Evolutionary conservation across 106 monocot genomes (phyloP).

Genomic region (Vanilla planifolia): DNA sequence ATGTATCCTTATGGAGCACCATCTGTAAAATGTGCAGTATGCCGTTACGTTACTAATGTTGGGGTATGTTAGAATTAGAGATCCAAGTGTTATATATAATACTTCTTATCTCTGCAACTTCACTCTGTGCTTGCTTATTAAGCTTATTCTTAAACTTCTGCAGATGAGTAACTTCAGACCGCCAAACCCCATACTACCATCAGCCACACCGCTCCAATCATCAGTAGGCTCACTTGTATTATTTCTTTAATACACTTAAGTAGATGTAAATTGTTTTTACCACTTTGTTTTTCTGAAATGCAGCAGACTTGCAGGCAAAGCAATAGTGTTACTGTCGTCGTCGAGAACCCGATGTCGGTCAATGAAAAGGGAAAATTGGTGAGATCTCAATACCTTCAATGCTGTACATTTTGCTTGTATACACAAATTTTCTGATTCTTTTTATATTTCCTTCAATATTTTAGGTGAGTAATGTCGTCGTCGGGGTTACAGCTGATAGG

Average conservation of each 20-base stretch:
- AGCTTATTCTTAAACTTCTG: not conserved
- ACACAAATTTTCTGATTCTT: not conserved
- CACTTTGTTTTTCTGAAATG: not conserved
- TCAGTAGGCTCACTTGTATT: slow-evolving; percentile 19
- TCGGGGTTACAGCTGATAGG: slow-evolving; percentile 2
- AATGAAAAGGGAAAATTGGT: slow-evolving; percentile 64
- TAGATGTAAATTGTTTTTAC: too few relatives aligned
- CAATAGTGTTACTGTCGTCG: slow-evolving; percentile 53
- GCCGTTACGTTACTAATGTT: slow-evolving; percentile 49
- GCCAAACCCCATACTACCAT: slow-evolving; percentile 15
- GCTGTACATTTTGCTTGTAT: too few relatives aligned
- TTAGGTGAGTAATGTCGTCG: slow-evolving; percentile 9
- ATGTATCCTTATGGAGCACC: slow-evolving; percentile 68
- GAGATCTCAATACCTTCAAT: not conserved
- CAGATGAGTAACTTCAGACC: slow-evolving; percentile 29
- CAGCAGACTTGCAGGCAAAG: slow-evolving; percentile 7
- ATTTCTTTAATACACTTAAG: not conserved
- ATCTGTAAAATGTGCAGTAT: slow-evolving; percentile 56
- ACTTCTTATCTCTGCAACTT: too few relatives aligned
- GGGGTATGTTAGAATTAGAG: slow-evolving; percentile 27
- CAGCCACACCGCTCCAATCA: slow-evolving; percentile 15
- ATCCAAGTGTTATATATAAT: too few relatives aligned
- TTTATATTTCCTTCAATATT: not conserved
- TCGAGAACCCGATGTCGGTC: slow-evolving; percentile 70
- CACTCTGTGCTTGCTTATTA: not conserved